These are phyloP conservation scores for Suillus hirtellus DNA, from an alignment of 768 basidiomycete species.

Conservation along the genomic window DNA sequence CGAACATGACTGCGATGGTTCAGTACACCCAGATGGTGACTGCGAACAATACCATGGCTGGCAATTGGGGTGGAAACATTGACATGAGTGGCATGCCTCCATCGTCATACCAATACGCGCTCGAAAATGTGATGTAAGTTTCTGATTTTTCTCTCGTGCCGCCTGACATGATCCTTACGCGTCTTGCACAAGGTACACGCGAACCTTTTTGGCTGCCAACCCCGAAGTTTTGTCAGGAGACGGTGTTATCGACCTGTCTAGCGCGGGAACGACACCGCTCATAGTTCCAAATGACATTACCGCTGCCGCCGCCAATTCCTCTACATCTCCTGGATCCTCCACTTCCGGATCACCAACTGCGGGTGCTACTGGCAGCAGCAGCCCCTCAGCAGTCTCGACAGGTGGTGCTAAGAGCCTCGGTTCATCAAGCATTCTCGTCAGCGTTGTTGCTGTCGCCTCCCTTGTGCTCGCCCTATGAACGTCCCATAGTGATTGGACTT, in stretches of 20 bases:
- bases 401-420: constrained; percentile 50
- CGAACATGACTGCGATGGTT: constrained; percentile 57
- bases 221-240: constrained; percentile 50
- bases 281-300: constrained; percentile 63
- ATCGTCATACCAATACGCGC: constrained; percentile 50
- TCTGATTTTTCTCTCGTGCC: background rate
- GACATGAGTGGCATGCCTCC: constrained; percentile 55
- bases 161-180: constrained; percentile 9
- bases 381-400: constrained; percentile 13
- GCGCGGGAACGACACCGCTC: constrained; percentile 44
- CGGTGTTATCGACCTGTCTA: constrained; percentile 52
- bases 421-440: constrained; percentile 51
- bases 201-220: constrained; percentile 47
- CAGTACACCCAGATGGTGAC: constrained; percentile 52
- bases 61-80: constrained; percentile 63
- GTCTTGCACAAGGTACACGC: constrained; percentile 35
- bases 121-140: constrained; percentile 55
- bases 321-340: constrained; percentile 23
- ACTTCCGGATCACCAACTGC: constrained; percentile 22
- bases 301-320: constrained; percentile 36
- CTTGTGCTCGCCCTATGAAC: constrained; percentile 42
- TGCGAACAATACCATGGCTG: constrained; percentile 44
- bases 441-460: constrained; percentile 49
- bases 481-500: background rate
- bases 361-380: constrained; percentile 17